These are phyloP conservation scores for Candida vaughaniae DNA, from an alignment of 805 yeast genomes.

Conservation along the genomic window DNA sequence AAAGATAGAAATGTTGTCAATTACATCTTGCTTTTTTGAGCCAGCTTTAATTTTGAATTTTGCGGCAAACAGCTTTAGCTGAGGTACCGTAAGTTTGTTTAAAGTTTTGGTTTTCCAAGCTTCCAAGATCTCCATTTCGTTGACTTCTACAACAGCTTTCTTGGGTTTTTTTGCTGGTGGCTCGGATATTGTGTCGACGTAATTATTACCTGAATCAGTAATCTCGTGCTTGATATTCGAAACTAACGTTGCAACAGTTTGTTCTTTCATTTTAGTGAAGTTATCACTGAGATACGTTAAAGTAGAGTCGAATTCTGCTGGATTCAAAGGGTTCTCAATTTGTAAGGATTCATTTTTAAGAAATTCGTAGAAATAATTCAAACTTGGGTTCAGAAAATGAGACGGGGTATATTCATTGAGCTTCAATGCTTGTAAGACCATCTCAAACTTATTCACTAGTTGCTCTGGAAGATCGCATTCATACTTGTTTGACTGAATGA, in stretches of 20 bases:
- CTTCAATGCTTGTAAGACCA: conserved; percentile 37
- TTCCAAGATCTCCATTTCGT: conserved; percentile 39
- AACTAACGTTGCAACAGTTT: neutral
- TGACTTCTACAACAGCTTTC: conserved; percentile 16
- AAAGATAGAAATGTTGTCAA: conserved; percentile 38
- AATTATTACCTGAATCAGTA: neutral
- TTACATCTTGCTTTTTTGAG: conserved; percentile 41
- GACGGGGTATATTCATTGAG: conserved; percentile 53
- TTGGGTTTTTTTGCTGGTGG: conserved; percentile 9
- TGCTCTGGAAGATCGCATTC: conserved; percentile 16
- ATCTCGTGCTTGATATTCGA: conserved; percentile 1
- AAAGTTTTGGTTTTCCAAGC: conserved; percentile 42
- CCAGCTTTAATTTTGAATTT: conserved; percentile 37
- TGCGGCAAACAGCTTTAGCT: conserved; percentile 39
- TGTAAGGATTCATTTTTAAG: conserved; percentile 68
- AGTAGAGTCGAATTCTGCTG: conserved; percentile 14
- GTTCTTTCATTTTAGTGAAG: neutral
- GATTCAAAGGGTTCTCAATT: conserved; percentile 14
- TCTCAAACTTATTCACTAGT: conserved; percentile 18
- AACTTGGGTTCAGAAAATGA: conserved; percentile 61
- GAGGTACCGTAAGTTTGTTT: conserved; percentile 39
- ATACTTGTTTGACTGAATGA: conserved; percentile 15
- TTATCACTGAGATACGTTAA: neutral
- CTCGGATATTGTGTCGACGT: neutral
- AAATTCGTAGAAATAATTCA: conserved; percentile 65